These are phyloP conservation scores for Colletotrichum viniferum DNA, from an alignment of 2,329 filamentous ascomycete species.

Conservation along the genomic window DNA sequence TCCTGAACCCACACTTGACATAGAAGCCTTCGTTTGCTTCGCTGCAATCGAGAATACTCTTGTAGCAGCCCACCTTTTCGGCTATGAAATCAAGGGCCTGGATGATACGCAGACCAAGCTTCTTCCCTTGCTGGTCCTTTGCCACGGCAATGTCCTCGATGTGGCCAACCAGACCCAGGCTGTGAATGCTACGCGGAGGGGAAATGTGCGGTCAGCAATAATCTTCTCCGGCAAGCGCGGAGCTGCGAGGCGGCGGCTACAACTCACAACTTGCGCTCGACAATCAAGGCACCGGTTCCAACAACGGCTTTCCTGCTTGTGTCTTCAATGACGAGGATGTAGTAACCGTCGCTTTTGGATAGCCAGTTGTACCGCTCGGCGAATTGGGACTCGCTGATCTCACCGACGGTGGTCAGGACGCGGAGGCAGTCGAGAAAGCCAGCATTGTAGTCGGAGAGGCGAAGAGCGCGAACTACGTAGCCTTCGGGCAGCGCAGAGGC, in stretches of 20 bases:
- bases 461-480: constrained; percentile 83
- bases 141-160: constrained; percentile 98
- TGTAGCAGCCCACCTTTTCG: constrained; percentile 91
- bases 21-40: constrained; percentile 98
- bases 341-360: constrained; percentile 77
- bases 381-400: constrained; percentile 78
- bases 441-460: constrained; percentile 75
- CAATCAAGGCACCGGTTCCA: constrained; percentile 87
- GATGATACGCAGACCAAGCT: constrained; percentile 89
- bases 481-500: constrained; percentile 74
- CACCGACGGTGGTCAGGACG: constrained; percentile 91
- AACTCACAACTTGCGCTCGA: constrained; percentile 90
- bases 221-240: not conserved
- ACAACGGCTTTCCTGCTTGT: constrained; percentile 68
- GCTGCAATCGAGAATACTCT: constrained; percentile 95
- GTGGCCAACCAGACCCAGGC: constrained; percentile 84
- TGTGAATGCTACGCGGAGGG: constrained; percentile 67
- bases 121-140: constrained; percentile 96
- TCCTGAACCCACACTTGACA: constrained; percentile 93
- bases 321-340: constrained; percentile 85
- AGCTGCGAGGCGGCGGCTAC: not conserved
- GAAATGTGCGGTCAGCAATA: constrained; percentile 22
- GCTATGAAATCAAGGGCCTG: constrained; percentile 91
- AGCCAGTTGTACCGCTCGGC: constrained; percentile 84
- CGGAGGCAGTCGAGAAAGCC: constrained; percentile 92